These are phyloP conservation scores for Pharnaceum exiguum DNA, from an alignment of 148 eudicot genomes.

Conservation along the genomic window DNA sequence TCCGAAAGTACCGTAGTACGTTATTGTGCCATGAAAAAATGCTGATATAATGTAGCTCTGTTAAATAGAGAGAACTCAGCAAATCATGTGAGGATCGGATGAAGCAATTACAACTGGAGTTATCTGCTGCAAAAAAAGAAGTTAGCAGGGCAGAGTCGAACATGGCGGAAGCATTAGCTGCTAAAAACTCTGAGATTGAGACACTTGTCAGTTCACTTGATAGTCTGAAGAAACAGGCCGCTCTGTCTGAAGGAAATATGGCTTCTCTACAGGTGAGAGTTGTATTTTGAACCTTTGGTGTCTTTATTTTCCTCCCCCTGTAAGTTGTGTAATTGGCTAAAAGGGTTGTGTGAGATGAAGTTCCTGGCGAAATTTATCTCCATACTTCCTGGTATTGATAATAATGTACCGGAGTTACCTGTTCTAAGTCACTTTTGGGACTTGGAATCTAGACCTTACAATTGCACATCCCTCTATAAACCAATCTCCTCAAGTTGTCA, in stretches of 20 bases:
- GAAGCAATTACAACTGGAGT: slow-evolving; percentile 73
- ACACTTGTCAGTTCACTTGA: slow-evolving; percentile 75
- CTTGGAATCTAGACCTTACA: too few species aligned
- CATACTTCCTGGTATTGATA: too few species aligned
- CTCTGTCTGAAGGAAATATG: slow-evolving; percentile 91
- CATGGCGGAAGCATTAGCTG: slow-evolving; percentile 85
- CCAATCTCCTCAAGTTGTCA: too few species aligned
- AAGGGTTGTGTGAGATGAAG: too few species aligned
- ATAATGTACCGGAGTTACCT: too few species aligned
- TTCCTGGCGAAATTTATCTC: too few species aligned
- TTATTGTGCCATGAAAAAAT: neutral
- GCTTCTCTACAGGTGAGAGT: slow-evolving; percentile 80
- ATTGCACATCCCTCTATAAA: too few species aligned
- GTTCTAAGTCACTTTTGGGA: too few species aligned
- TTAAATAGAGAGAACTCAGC: slow-evolving; percentile 76
- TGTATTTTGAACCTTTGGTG: neutral
- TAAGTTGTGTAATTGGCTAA: neutral
- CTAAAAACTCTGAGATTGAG: slow-evolving; percentile 96
- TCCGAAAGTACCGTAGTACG: neutral
- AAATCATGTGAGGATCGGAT: slow-evolving; percentile 79
- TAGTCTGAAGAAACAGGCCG: slow-evolving; percentile 86
- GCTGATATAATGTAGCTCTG: slow-evolving; percentile 9
- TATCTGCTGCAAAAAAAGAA: slow-evolving; percentile 69
- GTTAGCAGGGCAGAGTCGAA: slow-evolving; percentile 70
- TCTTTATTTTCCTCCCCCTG: neutral